Base-by-base conservation (phyloP, 768 basidiomycete species). In the Rhodotorula sphaerocarpa region DNA sequence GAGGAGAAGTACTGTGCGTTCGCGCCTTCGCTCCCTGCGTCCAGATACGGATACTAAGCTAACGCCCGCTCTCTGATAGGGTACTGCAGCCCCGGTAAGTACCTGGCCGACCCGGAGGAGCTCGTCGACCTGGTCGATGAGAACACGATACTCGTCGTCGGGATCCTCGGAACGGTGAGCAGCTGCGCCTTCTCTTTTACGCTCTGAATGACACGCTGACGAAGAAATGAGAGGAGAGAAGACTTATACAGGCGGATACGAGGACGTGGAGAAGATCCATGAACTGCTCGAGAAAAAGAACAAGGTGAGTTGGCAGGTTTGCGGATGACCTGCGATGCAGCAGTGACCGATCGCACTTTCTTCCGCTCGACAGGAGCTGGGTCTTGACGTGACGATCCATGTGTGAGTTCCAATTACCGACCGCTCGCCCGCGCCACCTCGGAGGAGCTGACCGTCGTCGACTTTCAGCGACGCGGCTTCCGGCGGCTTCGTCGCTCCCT, bases 111-210 rank as follows among this genome's bases (percentile, higher is more conserved):
- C 44, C 75, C 75, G 14, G 61, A 75, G 45, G 72, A 74, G 62
- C 70, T 69, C 10, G 70, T 69, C 47, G 73, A 71, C 34, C 62
- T 75, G 16, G 73, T 74, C 36, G 74, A 76, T 58, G 74, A 76
- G 65, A 74, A 75, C 67, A 76, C 75, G 7, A 70, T 74, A 58
- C 53, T 73, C 21, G 63, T 73, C 28, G 66, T 67, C 44, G 63
- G 54, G 7, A 73, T 75, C 45, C 65, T 74, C 9, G 74, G 74
- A 30, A 70, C 63, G 36, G 66, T 57, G 39, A 56, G 54, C 48
- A n/a, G n/a, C n/a, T n/a, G n/a, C n/a, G 62, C 55, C 36, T 48
- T 12, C 28, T 21, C n/a, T 57, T 39, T 27, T 7, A 23, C 5
- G 20, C 28, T 18, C 34, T 5, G 23, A 21, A n/a, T 39, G n/a